Evolutionary conservation across 345 rosid species (phyloP).

Genomic region (Abelmoschus esculentus): DNA sequence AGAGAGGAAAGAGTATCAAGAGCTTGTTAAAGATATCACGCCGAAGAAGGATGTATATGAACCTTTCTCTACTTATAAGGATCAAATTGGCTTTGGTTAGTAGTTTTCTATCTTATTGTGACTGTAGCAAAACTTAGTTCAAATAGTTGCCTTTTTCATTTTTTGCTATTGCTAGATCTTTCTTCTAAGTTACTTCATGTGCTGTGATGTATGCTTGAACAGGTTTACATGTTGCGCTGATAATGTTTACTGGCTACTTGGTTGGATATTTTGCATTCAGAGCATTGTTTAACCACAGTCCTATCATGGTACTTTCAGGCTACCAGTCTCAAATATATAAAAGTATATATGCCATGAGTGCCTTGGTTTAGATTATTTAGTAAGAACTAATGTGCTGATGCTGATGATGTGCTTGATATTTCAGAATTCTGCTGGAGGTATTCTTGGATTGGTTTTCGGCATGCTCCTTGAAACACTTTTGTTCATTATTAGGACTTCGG

Average conservation of each 20-base stretch:
- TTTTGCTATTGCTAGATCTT: too few species aligned
- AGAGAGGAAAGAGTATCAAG: slow-evolving; percentile 73
- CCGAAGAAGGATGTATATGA: slow-evolving; percentile 46
- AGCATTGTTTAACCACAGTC: slow-evolving; percentile 68
- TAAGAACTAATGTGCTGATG: not conserved
- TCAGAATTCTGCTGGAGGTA: slow-evolving; percentile 94
- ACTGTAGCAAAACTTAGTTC: not conserved
- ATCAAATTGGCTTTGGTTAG: slow-evolving; percentile 92
- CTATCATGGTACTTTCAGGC: slow-evolving; percentile 46
- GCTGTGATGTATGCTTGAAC: slow-evolving; percentile 6
- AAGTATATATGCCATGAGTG: not conserved
- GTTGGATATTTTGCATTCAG: slow-evolving; percentile 75
- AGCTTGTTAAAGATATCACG: slow-evolving; percentile 78
- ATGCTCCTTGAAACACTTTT: slow-evolving; percentile 91
- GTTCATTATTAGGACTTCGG: slow-evolving; percentile 67
- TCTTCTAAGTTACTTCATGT: not conserved
- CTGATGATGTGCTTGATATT: not conserved
- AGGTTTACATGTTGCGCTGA: slow-evolving; percentile 82
- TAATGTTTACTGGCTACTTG: slow-evolving; percentile 88
- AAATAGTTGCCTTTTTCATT: too few species aligned
- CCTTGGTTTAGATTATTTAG: too few species aligned
- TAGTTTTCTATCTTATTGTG: too few species aligned
- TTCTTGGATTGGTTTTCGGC: slow-evolving; percentile 73
- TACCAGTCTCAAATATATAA: not conserved
- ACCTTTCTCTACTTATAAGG: slow-evolving; percentile 95